Conservation (phyloP, 2,329 filamentous ascomycete species). For the Monosporascus sp. region DNA sequence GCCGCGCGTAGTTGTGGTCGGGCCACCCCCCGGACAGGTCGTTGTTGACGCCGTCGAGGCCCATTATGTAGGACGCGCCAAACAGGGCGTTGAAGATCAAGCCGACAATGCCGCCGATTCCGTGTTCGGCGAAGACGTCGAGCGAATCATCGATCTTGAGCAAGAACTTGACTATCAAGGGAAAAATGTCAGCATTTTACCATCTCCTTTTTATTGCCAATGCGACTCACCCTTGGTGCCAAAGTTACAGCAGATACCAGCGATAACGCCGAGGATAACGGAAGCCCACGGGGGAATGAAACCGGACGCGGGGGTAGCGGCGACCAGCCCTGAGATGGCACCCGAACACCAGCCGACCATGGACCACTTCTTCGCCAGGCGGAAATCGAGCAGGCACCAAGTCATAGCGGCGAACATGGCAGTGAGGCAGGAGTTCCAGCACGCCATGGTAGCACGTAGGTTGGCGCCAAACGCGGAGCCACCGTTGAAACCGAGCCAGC, state of each 20-base stretch:
- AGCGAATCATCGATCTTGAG: constrained; percentile 65
- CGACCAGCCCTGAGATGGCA: constrained; percentile 64
- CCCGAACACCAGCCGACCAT: constrained; percentile 71
- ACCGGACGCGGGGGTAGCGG: constrained; percentile 63
- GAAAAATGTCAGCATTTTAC: too few species aligned
- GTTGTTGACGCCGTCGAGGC: constrained; percentile 71
- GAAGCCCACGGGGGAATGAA: constrained; percentile 64
- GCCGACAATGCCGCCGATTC: constrained; percentile 62
- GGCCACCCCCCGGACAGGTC: constrained; percentile 64
- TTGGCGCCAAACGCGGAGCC: constrained; percentile 92
- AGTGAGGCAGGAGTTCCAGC: constrained; percentile 95
- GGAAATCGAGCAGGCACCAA: constrained; percentile 94
- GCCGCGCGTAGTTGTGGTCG: constrained; percentile 65
- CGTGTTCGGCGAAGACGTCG: constrained; percentile 69
- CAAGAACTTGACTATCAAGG: constrained; percentile 47
- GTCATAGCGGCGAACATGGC: constrained; percentile 88
- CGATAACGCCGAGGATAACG: constrained; percentile 59
- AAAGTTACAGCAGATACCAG: constrained; percentile 64
- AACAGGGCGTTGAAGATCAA: constrained; percentile 71
- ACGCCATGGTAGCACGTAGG: constrained; percentile 89
- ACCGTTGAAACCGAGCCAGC: constrained; percentile 98
- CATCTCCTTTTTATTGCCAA: neutral
- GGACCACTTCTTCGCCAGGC: constrained; percentile 89
- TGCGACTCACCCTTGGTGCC: constrained; percentile 48
- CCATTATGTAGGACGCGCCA: constrained; percentile 63